A percentile compares a stretch with the other conserved stretches of the same genome.
These are phyloP conservation scores for Cladorrhinum sp. DNA, from an alignment of 2,329 filamentous ascomycete species.

Conservation along the genomic window DNA sequence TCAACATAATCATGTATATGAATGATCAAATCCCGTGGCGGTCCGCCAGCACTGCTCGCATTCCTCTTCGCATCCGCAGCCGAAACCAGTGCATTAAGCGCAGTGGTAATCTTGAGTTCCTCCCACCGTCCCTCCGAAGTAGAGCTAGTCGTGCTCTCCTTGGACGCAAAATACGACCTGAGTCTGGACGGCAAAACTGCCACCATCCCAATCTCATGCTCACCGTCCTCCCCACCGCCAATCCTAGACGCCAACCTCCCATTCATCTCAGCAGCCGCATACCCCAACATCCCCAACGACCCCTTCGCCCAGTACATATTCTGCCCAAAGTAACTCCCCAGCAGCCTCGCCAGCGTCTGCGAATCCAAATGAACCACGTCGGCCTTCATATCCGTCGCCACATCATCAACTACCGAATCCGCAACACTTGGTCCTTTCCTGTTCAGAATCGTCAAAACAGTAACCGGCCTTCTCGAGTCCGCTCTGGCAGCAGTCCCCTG, in stretches of 20 bases:
- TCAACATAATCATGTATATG: conserved; percentile 81
- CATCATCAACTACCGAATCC: conserved; percentile 29
- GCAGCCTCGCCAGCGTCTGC: conserved; percentile 65
- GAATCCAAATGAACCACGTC: conserved; percentile 68
- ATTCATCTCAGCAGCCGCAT: conserved; percentile 52
- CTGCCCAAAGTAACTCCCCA: conserved; percentile 68
- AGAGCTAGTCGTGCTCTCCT: conserved; percentile 23
- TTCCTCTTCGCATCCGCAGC: conserved; percentile 40
- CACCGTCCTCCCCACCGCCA: conserved; percentile 46
- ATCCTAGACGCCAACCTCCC: conserved; percentile 44
- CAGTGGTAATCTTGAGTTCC: conserved; percentile 57
- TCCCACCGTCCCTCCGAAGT: conserved; percentile 54
- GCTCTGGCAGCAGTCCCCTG: conserved; percentile 22
- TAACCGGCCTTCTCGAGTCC: conserved; percentile 34
- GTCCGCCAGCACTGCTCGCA: not conserved
- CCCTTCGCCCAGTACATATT: conserved; percentile 47
- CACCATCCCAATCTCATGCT: conserved; percentile 31
- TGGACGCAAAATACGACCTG: conserved; percentile 26
- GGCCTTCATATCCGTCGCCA: conserved; percentile 47
- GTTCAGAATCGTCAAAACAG: conserved; percentile 36
- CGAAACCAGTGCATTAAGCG: conserved; percentile 55
- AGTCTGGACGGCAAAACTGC: conserved; percentile 27
- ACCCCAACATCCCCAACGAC: conserved; percentile 53
- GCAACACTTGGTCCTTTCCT: conserved; percentile 32
- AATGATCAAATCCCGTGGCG: conserved; percentile 57